Evolutionary conservation across 1,284 basidiomycete species (phyloP).

Genomic region (Moesziomyces globuligerus): DNA sequence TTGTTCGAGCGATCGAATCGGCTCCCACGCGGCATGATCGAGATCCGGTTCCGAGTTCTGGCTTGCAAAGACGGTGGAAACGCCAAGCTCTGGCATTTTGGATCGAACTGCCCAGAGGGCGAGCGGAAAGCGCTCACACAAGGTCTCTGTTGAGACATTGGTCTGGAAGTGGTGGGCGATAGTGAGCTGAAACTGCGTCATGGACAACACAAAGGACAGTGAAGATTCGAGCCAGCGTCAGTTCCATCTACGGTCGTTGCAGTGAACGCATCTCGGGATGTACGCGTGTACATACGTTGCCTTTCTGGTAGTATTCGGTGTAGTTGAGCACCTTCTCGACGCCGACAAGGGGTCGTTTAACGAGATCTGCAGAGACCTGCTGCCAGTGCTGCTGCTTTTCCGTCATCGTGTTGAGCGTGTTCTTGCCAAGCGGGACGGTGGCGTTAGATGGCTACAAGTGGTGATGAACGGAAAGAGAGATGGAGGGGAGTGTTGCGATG

Average conservation of each 20-base stretch:
- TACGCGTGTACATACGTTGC: constrained; percentile 19
- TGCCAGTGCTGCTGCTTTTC: constrained; percentile 7
- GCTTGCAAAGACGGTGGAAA: constrained; percentile 2
- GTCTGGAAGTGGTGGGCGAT: constrained; percentile 13
- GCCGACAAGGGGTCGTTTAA: constrained; percentile 15
- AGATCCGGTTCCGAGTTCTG: constrained; percentile 9
- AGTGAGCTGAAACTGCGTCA: constrained; percentile 16
- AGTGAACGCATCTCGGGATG: no score
- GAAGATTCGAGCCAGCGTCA: background rate
- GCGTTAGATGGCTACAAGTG: background rate
- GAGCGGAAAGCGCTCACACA: constrained; percentile 18
- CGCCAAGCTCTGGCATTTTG: constrained; percentile 19
- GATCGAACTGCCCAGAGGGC: constrained; percentile 19
- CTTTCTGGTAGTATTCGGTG: constrained; percentile 29
- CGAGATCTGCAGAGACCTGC: constrained; percentile 12
- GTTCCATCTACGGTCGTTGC: background rate
- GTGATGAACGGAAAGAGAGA: no score
- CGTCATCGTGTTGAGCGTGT: background rate
- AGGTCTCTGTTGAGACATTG: constrained; percentile 6
- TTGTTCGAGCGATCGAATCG: constrained; percentile 21
- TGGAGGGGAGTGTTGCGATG: no score
- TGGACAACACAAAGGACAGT: no score
- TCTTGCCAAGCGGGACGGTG: background rate
- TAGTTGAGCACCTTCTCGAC: constrained; percentile 39
- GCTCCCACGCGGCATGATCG: constrained; percentile 14